Base-by-base conservation (phyloP, 2,329 filamentous ascomycete species). In the Cladosporium sp. region DNA sequence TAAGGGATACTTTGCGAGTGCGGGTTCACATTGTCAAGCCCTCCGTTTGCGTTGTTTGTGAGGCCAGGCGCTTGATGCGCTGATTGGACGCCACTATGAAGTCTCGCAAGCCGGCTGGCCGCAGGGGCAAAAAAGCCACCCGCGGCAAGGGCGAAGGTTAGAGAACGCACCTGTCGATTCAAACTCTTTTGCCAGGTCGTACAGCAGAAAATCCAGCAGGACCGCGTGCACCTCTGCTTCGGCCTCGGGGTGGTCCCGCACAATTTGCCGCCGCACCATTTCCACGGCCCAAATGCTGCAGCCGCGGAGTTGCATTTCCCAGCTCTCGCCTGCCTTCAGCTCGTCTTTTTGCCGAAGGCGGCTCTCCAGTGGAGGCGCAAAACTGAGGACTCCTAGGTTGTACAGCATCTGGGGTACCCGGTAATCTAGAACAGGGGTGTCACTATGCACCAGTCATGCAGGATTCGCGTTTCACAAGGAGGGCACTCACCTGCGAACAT, bases 231-330 rank as follows among this genome's bases (percentile, higher is more conserved):
- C 68, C 13, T 72, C 71, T 4, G 52, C 50, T 27, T 43, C 40
- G 1, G 83, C 77, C 8, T 85, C 82, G 1, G 90, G 87, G 61
- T 96, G 82, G 12, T 80, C 69, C 39, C 76, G 78, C 50, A 84
- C 63, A 43, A 98, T 97, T 66, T 96, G 88, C 29, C 85, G 79
- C 47, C 83, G 78, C 56, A 98, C 85, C 55, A 96, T 72, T 67
- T 98, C 93, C 1, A 97, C 87, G 54, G 88, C 93, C 91, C 92
- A 97, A 58, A 98, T 95, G 62, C 88, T 95, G 65, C 90, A 93
- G 12, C 88, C 92, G 69, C 93, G 80, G 29, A 98, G 74, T 63
- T 98, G 91, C 54, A 95, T 71, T 64, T 98, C 93, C 80, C 87
- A 92, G 9, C 73, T 76, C 45, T 84, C 80, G 0, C 90, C 91